Conservation (phyloP, 176 grass and related monocot species). For the Urochloa ruziziensis region DNA sequence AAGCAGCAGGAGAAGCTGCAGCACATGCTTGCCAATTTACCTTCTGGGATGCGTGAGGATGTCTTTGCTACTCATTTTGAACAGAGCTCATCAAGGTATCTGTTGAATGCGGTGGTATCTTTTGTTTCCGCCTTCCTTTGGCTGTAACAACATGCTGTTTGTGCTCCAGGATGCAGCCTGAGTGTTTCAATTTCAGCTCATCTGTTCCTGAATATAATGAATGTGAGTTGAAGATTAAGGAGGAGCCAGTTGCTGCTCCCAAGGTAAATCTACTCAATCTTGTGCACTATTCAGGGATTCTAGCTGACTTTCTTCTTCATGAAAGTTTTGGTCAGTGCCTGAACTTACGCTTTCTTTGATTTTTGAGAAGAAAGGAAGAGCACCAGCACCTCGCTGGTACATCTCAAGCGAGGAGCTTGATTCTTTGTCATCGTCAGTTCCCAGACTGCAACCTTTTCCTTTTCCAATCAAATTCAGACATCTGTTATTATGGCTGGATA, state of each 20-base stretch:
- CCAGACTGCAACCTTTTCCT: background rate
- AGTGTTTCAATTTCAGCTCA: constrained; percentile 46
- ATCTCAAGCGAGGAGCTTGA: constrained; percentile 76
- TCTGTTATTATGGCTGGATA: background rate
- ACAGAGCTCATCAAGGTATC: constrained; percentile 46
- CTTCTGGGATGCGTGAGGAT: constrained; percentile 54
- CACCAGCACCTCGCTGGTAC: constrained; percentile 76
- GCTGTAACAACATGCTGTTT: constrained; percentile 25
- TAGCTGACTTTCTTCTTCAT: constrained; percentile 5
- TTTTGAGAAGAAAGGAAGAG: constrained; percentile 68
- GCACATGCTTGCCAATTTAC: constrained; percentile 74
- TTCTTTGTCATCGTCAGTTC: constrained; percentile 78
- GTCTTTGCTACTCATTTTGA: constrained; percentile 22
- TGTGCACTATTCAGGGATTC: constrained; percentile 14
- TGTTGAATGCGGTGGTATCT: background rate
- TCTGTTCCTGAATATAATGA: constrained; percentile 36
- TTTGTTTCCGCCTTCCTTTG: constrained; percentile 24
- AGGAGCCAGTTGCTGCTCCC: constrained; percentile 70
- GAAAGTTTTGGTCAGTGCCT: background rate
- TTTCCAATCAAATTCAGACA: background rate
- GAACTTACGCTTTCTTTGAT: constrained; percentile 35
- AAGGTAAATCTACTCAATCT: constrained; percentile 54
- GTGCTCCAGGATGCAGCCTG: constrained; percentile 29
- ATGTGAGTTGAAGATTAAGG: constrained; percentile 48
- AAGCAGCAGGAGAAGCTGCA: constrained; percentile 78